These are phyloP conservation scores for Backusella westeae DNA, from an alignment of 192 early-diverging fungal species.

Conservation along the genomic window DNA sequence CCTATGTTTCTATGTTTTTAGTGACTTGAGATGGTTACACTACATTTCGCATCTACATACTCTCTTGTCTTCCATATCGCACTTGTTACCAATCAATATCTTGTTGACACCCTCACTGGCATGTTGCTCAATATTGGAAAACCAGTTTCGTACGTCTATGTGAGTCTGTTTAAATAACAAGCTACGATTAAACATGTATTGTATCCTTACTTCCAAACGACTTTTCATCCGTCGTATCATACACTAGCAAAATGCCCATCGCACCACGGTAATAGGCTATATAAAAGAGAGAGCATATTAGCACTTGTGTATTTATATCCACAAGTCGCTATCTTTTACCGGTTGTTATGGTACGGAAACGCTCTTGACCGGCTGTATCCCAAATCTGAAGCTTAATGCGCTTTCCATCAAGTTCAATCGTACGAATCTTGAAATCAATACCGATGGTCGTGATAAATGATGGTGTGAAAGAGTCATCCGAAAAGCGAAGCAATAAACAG, in stretches of 20 bases:
- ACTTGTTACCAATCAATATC: constrained; percentile 99
- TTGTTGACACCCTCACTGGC: constrained; percentile 99
- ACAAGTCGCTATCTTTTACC: constrained; percentile 44
- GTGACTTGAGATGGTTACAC: not conserved
- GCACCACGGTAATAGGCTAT: constrained; percentile 98
- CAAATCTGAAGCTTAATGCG: constrained; percentile 99
- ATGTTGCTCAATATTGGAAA: constrained; percentile 99
- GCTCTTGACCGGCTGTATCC: constrained; percentile 99
- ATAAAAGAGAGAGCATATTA: constrained; percentile 1
- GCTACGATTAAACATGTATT: not conserved
- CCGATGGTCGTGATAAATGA: constrained; percentile 99
- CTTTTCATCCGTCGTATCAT: constrained; percentile 98
- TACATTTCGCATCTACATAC: constrained; percentile 37
- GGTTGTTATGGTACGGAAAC: constrained; percentile 98
- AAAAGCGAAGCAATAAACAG: constrained; percentile 95
- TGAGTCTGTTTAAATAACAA: not conserved
- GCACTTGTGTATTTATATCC: not conserved
- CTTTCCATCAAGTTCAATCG: constrained; percentile 98
- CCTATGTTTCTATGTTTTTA: constrained; percentile 44
- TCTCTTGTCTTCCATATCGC: constrained; percentile 95
- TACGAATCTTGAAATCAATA: constrained; percentile 99
- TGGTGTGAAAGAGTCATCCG: constrained; percentile 98
- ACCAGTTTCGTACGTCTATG: constrained; percentile 98
- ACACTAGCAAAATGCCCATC: constrained; percentile 97
- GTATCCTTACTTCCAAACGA: constrained; percentile 87